Evolutionary conservation across 2,329 filamentous ascomycete genomes (phyloP).

Genomic region (Calonectria pseudoturangicola): DNA sequence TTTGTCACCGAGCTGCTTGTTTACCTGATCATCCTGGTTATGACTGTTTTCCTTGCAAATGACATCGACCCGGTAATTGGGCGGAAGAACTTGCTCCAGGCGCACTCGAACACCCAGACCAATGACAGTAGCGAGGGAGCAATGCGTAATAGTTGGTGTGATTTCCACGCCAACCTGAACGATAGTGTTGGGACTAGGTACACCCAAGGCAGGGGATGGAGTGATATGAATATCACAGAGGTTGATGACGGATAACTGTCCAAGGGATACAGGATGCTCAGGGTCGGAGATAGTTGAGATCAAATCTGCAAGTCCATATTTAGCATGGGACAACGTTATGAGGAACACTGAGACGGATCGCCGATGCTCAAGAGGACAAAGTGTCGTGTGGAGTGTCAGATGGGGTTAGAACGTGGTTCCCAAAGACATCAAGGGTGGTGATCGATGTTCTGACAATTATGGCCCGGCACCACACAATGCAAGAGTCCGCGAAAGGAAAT

Average conservation of each 20-base stretch:
- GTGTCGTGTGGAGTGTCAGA: slow-evolving; percentile 11
- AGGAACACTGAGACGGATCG: not conserved
- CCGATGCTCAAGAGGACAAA: not conserved
- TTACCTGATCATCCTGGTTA: slow-evolving; percentile 94
- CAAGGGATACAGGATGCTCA: slow-evolving; percentile 95
- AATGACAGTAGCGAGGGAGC: slow-evolving; percentile 96
- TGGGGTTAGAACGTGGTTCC: not conserved
- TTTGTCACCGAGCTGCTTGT: slow-evolving; percentile 97
- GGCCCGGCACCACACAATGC: slow-evolving; percentile 14
- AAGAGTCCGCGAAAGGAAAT: slow-evolving; percentile 30
- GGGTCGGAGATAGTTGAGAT: slow-evolving; percentile 97
- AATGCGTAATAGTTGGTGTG: slow-evolving; percentile 97
- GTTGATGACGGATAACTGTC: slow-evolving; percentile 94
- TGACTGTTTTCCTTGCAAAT: slow-evolving; percentile 98
- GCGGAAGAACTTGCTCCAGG: slow-evolving; percentile 91
- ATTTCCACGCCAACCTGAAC: slow-evolving; percentile 89
- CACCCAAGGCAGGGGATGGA: slow-evolving; percentile 60
- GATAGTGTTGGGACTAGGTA: slow-evolving; percentile 72
- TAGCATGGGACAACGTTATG: slow-evolving; percentile 42
- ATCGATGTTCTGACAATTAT: slow-evolving; percentile 13
- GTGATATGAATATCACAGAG: slow-evolving; percentile 92
- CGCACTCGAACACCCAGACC: slow-evolving; percentile 94
- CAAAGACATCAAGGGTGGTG: not conserved
- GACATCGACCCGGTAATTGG: slow-evolving; percentile 93
- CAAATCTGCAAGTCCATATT: slow-evolving; percentile 77